Evolutionary conservation across 1,139 yeast species (phyloP).

Genomic region (Sugiyamaella xylanicola): DNA sequence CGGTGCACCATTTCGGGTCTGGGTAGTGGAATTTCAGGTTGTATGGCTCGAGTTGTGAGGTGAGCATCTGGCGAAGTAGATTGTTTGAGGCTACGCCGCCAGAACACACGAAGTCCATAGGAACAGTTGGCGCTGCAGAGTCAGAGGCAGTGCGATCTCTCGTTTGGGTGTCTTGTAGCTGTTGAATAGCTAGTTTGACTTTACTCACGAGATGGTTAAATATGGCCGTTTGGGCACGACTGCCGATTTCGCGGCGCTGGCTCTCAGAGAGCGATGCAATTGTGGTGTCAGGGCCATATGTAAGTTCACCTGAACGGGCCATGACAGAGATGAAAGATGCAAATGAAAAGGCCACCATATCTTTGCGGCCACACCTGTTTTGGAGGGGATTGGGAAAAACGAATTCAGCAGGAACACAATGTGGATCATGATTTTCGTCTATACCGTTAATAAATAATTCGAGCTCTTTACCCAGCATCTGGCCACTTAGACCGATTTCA

Average conservation of each 20-base stretch:
- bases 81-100: constrained; percentile 93
- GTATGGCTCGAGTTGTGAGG: constrained; percentile 28
- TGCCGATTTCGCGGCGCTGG: constrained; percentile 51
- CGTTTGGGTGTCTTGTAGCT: constrained; percentile 24
- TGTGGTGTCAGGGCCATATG: constrained; percentile 17
- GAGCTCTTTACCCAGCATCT: constrained; percentile 82
- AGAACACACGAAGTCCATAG: constrained; percentile 62
- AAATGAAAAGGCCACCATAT: constrained; percentile 65
- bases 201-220: constrained; percentile 74
- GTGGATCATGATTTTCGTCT: constrained; percentile 29
- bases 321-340: constrained; percentile 72
- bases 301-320: constrained; percentile 4
- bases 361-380: constrained; percentile 50
- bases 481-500: constrained; percentile 74
- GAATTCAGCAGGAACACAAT: constrained; percentile 40
- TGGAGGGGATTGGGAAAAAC: constrained; percentile 56
- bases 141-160: constrained; percentile 9
- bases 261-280: constrained; percentile 26
- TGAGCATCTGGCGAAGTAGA: constrained; percentile 56
- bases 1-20: constrained; percentile 75
- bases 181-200: constrained; percentile 53
- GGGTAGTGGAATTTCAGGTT: constrained; percentile 60
- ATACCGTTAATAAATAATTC: constrained; percentile 56
- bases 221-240: constrained; percentile 62
- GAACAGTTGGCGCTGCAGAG: background rate